A percentile compares a stretch with the other conserved stretches of the same genome.
Conservation (phyloP, 202 grass and related monocot species). For the Thinopyrum obtusiflorum region DNA sequence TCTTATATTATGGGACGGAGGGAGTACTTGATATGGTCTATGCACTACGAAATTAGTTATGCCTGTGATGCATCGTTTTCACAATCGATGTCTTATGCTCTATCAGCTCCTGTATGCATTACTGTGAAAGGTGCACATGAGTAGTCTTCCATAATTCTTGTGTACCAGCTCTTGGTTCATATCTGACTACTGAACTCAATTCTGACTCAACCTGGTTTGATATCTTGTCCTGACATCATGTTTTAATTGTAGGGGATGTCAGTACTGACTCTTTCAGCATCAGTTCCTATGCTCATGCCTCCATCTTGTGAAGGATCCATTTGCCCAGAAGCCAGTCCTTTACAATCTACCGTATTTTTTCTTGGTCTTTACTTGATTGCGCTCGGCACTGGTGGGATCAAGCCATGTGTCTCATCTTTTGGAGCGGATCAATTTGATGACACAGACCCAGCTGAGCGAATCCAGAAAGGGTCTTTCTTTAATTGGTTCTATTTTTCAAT, state of each 20-base stretch:
- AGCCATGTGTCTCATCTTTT: constrained; percentile 85
- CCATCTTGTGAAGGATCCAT: constrained; percentile 62
- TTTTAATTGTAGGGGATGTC: constrained; percentile 70
- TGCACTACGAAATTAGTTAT: neutral
- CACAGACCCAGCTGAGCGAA: constrained; percentile 66
- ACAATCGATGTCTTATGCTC: neutral
- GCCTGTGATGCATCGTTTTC: neutral
- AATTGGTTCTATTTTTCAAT: constrained; percentile 96
- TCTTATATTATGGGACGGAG: no score
- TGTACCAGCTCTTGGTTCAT: neutral
- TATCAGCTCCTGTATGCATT: neutral
- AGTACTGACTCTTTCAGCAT: constrained; percentile 71
- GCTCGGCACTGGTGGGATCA: constrained; percentile 86
- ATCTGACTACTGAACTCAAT: neutral
- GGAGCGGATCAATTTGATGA: constrained; percentile 96
- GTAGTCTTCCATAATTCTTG: neutral
- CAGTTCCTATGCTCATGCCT: constrained; percentile 67
- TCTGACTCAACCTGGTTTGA: neutral
- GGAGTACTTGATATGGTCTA: neutral
- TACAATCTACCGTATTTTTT: constrained; percentile 75
- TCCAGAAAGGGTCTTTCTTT: constrained; percentile 92
- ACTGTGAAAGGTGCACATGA: neutral
- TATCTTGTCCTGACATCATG: constrained; percentile 24
- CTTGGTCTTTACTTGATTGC: constrained; percentile 86
- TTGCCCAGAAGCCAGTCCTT: constrained; percentile 62